phyloP scores from a whole-genome alignment of 768 basidiomycete genomes.

The Tylopilus vinaceipallidus region DNA sequence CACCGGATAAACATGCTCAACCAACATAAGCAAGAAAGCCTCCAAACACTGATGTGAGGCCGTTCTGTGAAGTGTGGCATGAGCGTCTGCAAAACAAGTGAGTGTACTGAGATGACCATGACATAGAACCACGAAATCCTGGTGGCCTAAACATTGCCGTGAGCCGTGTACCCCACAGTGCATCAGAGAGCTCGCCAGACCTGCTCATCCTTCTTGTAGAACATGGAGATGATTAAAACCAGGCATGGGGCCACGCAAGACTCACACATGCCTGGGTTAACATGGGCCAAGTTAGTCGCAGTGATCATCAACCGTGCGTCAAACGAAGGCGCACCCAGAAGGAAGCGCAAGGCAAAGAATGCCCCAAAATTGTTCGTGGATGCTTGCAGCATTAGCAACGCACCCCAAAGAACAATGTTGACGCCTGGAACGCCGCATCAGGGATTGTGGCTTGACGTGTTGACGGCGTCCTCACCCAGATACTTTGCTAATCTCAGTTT shows the following conservation, averaged over 20 bases:
- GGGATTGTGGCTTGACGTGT: neutral
- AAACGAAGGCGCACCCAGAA: constrained; percentile 44
- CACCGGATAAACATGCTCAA: neutral
- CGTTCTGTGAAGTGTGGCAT: constrained; percentile 49
- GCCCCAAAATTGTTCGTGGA: constrained; percentile 54
- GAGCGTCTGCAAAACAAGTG: neutral
- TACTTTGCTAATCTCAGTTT: constrained; percentile 60
- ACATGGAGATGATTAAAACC: constrained; percentile 63
- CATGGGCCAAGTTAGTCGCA: neutral
- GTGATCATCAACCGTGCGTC: neutral
- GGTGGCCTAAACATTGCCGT: constrained; percentile 37
- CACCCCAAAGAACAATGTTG: constrained; percentile 62
- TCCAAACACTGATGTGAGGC: constrained; percentile 57
- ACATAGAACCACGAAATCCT: constrained; percentile 67
- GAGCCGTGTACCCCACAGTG: constrained; percentile 1
- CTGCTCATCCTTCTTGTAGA: constrained; percentile 69
- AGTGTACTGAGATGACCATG: constrained; percentile 42
- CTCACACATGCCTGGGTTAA: constrained; percentile 58
- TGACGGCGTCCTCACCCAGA: constrained; percentile 40
- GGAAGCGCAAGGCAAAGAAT: constrained; percentile 61
- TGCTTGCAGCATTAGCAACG: constrained; percentile 58
- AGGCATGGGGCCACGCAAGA: constrained; percentile 62
- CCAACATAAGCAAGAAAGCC: constrained; percentile 62
- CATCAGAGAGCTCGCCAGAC: too few species aligned
- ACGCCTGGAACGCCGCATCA: constrained; percentile 34